These are phyloP conservation scores for Microbotryum saponariae DNA, from an alignment of 1,284 basidiomycete species.

Conservation along the genomic window DNA sequence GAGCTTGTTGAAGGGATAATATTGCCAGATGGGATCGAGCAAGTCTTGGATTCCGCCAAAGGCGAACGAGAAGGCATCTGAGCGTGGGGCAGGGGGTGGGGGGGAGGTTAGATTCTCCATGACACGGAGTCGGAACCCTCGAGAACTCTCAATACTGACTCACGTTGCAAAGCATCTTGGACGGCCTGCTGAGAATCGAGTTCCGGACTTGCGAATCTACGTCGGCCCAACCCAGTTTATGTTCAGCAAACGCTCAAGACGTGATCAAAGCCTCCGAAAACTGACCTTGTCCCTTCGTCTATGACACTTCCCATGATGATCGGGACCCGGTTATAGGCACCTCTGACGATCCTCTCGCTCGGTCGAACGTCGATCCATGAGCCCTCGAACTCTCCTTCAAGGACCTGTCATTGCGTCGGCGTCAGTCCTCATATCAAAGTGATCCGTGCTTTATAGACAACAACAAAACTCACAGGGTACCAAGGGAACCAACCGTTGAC, in stretches of 20 bases:
- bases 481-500: constrained; percentile 26
- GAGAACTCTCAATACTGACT: neutral
- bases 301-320: constrained; percentile 20
- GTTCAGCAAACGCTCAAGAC: neutral
- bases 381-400: constrained; percentile 24
- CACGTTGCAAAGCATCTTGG: constrained; percentile 13
- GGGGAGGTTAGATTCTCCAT: neutral
- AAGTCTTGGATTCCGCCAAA: constrained; percentile 27
- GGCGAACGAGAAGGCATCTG: constrained; percentile 28
- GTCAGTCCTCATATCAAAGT: too few species aligned
- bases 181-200: constrained; percentile 9
- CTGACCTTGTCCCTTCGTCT: constrained; percentile 25
- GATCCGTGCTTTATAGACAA: too few species aligned
- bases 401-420: neutral
- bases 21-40: constrained; percentile 22
- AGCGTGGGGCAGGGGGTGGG: too few species aligned
- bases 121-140: neutral
- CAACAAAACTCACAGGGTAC: constrained; percentile 16
- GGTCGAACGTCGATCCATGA: constrained; percentile 25
- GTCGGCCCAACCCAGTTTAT: constrained; percentile 1
- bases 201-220: constrained; percentile 6
- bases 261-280: neutral
- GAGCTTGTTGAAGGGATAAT: constrained; percentile 12
- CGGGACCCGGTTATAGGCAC: constrained; percentile 21
- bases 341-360: constrained; percentile 18